Evolutionary conservation across 2,329 filamentous ascomycete species (phyloP), one percentile per base, ranked within the genome.

Genomic region (Fusarium metavorans): DNA sequence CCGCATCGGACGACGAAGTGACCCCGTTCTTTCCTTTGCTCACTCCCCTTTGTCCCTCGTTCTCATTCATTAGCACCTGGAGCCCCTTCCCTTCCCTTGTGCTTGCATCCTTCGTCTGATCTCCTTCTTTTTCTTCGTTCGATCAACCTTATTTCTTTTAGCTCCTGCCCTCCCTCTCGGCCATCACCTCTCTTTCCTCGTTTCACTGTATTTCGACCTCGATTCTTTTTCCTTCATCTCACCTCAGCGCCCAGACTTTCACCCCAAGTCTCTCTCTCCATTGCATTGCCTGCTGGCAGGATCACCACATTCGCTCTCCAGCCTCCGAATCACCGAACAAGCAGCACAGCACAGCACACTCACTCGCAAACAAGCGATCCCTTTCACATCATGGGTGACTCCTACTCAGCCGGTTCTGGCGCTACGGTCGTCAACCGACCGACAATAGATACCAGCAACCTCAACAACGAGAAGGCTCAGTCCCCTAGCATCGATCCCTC

Each of bases 201-300:
- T 54, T 20, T 32, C 27, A 32, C n/a, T 58, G 41, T 58, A 25
- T 39, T 39, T 37, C 6, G 35, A 30, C 35, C 34, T 27, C 16
- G 18, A 11, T 9, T 41, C 16, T 30, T 37, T 18, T 25, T 41
- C 34, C 23, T 27, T 41, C 56, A 41, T 41, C 35, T 52, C 48
- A 52, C 48, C 30, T 23, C 35, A 58, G 20, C 56, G 35, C 50
- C 27, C 27, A 54, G 50, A 32, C 50, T 54, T 54, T 32, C 11
- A 34, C 11, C 27, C 23, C 27, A 32, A 45, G 34, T 41, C 61
- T 56, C 20, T 59, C 59, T 41, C 16, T 20, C 20, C 43, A 43
- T 43, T 48, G 34, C 48, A 30, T 18, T 59, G 65, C 76, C 76
- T 78, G 76, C 76, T 76, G 76, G 76, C 76, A 78, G 76, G 76